Percentiles rank a stretch among this genome's conserved stretches.
Conservation (phyloP, 208 protist genomes). For the Hexamita inflata region DNA sequence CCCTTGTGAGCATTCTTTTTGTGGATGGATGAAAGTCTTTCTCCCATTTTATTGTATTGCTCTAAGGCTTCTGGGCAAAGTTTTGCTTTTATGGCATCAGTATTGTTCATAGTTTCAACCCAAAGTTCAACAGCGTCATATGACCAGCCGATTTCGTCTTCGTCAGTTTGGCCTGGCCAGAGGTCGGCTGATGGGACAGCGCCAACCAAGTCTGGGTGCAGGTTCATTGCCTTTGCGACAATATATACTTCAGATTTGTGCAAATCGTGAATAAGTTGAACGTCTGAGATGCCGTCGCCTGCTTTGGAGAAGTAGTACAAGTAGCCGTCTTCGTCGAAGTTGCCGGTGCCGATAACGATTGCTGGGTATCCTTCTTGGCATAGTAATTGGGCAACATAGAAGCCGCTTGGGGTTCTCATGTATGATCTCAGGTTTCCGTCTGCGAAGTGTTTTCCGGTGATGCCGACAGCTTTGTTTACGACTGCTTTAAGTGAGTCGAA, state of each 20-base stretch:
- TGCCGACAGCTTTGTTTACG: constrained; percentile 56
- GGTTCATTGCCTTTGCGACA: constrained; percentile 52
- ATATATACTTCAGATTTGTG: constrained; percentile 75
- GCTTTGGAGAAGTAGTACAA: constrained; percentile 84
- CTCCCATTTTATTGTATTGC: too few species aligned
- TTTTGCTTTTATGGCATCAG: too few species aligned
- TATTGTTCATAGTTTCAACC: constrained; percentile 48
- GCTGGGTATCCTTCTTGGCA: constrained; percentile 60
- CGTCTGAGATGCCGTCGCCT: constrained; percentile 76
- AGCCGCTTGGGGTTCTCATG: constrained; percentile 72
- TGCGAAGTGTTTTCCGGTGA: constrained; percentile 63
- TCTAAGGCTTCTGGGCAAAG: too few species aligned
- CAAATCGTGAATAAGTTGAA: constrained; percentile 77
- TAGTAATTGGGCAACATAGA: constrained; percentile 72
- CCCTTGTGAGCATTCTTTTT: too few species aligned
- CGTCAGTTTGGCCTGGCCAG: constrained; percentile 80
- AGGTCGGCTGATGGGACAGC: constrained; percentile 73
- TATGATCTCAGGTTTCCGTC: constrained; percentile 72
- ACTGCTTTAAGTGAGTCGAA: constrained; percentile 54
- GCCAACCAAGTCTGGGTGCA: constrained; percentile 59
- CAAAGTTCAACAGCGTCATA: constrained; percentile 85
- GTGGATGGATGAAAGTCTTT: too few species aligned
- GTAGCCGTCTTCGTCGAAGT: constrained; percentile 82
- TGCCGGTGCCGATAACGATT: constrained; percentile 80
- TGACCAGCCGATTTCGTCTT: constrained; percentile 75